Base-by-base conservation (phyloP, 2,329 filamentous ascomycete species). In the Pyrenophora teres region DNA sequence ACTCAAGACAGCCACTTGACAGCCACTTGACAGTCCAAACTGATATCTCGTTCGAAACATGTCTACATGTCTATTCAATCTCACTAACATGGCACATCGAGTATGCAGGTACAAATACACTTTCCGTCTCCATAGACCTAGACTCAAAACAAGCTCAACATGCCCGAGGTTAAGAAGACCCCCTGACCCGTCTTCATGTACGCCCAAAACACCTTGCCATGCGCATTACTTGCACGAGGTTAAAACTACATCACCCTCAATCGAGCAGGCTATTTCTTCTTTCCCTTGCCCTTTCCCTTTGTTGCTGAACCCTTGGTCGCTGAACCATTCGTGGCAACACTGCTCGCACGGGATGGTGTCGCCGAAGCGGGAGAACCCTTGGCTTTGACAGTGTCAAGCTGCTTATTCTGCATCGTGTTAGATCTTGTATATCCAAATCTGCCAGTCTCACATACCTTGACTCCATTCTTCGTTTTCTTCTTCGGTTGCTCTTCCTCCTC, bases 391-490 rank as follows among this genome's bases (percentile, higher is more conserved):
- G 87, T 90, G 64, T 97, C 94, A 40, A 97, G 83, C 45, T 90
- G 87, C 78, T 97, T 97, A 76, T 97, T 96, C 92, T 97, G 71
- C 59, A 25, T 4, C 6, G 25, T 40, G 42, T 62, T 59, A 70
- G 58, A 52, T 63, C 7, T 3, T 21, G 23, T 8, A 6, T 4
- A 2, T 9, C 0, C 10, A 8, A 38, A 1, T 12, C 19, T 3
- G 16, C 1, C 5, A 18, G 9, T 9, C 0, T 47, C 37, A 43
- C 85, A 71, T 80, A 94, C 91, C 84, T 96, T 95, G 56, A 92
- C 88, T 46, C 87, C 87, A 64, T 89, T 90, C 82, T 95, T 95
- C 13, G 86, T 82, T 84, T 95, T 96, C 83, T 97, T 97, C 83
- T 96, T 96, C 1, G 87, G 87, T n/a, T 92, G 91, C 73, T 89